These are phyloP conservation scores for Herpetospermum pedunculosum DNA, from an alignment of 306 rosid species.

Conservation along the genomic window DNA sequence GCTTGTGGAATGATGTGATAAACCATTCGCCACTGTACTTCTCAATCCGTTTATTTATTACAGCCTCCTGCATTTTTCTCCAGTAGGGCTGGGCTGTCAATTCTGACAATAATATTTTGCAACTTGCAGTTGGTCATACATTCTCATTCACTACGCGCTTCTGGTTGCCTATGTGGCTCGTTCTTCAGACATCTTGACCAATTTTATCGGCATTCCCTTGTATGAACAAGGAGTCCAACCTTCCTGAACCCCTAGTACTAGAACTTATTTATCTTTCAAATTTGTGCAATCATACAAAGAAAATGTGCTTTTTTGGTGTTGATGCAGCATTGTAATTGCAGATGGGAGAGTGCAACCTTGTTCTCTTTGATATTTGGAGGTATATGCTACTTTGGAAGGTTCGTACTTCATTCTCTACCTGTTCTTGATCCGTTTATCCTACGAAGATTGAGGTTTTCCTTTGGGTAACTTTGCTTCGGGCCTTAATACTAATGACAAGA, in stretches of 20 bases:
- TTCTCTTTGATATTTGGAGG: slow-evolving; percentile 63
- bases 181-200: slow-evolving; percentile 65
- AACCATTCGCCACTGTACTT: neutral
- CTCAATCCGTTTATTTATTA: neutral
- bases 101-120: slow-evolving; percentile 10
- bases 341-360: slow-evolving; percentile 79
- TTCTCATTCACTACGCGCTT: slow-evolving; percentile 70
- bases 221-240: slow-evolving; percentile 19
- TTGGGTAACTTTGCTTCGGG: neutral
- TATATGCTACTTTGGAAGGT: slow-evolving; percentile 77
- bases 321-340: slow-evolving; percentile 43
- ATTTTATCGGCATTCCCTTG: slow-evolving; percentile 54
- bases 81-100: neutral
- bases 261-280: neutral
- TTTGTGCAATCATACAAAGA: neutral
- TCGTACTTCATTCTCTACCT: slow-evolving; percentile 16
- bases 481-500: neutral
- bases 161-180: slow-evolving; percentile 70
- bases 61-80: slow-evolving; percentile 2
- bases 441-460: neutral
- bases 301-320: slow-evolving; percentile 22
- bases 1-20: neutral
- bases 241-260: neutral
- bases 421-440: neutral
- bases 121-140: slow-evolving; percentile 81